Conservation (phyloP, 306 rosid genomes). For the Vigna mungo region DNA sequence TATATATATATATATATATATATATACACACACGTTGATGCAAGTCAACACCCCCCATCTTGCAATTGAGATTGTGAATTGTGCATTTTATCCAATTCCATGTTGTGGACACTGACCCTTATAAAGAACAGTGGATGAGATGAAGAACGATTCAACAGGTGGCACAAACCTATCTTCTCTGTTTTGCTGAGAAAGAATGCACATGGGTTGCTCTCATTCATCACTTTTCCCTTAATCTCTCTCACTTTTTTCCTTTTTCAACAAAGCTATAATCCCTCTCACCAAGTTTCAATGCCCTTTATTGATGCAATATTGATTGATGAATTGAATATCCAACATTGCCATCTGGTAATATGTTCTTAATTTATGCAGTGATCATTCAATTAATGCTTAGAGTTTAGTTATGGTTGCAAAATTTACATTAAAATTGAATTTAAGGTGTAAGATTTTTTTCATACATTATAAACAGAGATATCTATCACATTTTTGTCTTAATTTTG, state of each 20-base stretch:
- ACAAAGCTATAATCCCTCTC: not conserved
- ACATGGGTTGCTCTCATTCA: constrained; percentile 6
- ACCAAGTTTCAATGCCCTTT: not conserved
- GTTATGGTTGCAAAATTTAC: not conserved
- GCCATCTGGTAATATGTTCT: too few species aligned
- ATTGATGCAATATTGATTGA: too few species aligned
- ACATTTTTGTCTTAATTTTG: too few species aligned
- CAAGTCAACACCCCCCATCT: not conserved
- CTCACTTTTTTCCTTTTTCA: not conserved
- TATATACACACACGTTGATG: not conserved
- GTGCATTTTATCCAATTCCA: not conserved
- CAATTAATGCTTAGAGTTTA: not conserved
- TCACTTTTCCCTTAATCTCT: not conserved
- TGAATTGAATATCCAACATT: too few species aligned
- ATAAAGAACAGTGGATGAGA: not conserved
- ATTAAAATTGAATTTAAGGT: not conserved
- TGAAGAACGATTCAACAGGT: not conserved
- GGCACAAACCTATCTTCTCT: not conserved
- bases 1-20: too few species aligned
- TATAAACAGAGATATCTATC: too few species aligned
- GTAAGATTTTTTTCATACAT: too few species aligned
- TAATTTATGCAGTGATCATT: not conserved
- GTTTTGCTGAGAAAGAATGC: not conserved
- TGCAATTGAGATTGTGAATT: not conserved
- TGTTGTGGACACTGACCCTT: not conserved